A percentile compares a stretch with the other conserved stretches of the same genome.
Conservation (phyloP, 2,329 filamentous ascomycete species). For the Sclerotiophoma versabilis region DNA sequence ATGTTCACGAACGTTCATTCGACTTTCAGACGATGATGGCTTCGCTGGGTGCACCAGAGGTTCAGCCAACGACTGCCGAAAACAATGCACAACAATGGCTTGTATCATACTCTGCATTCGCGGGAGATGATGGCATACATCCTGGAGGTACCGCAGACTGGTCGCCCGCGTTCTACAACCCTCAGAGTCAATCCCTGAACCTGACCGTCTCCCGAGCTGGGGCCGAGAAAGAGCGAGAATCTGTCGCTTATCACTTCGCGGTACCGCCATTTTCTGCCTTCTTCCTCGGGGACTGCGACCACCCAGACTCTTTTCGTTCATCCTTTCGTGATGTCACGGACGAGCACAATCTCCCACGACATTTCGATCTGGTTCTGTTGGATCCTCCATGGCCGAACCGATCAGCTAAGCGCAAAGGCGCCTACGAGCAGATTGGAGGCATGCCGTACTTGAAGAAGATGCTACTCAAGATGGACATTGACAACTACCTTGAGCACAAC, state of each 20-base stretch:
- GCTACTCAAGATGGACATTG: constrained; percentile 56
- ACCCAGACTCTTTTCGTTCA: constrained; percentile 46
- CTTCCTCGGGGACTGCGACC: constrained; percentile 57
- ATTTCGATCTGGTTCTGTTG: constrained; percentile 73
- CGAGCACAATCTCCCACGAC: constrained; percentile 52
- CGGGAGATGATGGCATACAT: too few relatives aligned
- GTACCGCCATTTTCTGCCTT: constrained; percentile 60
- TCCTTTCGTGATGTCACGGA: constrained; percentile 47
- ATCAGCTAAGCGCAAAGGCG: constrained; percentile 69
- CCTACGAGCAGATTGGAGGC: constrained; percentile 55
- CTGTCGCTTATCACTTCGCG: constrained; percentile 43
- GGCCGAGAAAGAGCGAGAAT: constrained; percentile 5
- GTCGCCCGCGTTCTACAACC: constrained; percentile 42
- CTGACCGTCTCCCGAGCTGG: constrained; percentile 29
- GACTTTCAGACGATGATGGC: constrained; percentile 48
- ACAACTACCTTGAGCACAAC: constrained; percentile 46
- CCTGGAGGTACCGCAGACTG: constrained; percentile 29
- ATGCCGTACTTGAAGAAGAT: constrained; percentile 56
- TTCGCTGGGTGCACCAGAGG: constrained; percentile 34
- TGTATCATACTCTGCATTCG: constrained; percentile 37
- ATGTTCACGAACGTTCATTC: constrained; percentile 33
- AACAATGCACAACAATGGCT: constrained; percentile 32
- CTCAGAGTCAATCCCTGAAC: constrained; percentile 30
- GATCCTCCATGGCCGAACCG: constrained; percentile 86
- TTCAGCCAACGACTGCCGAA: constrained; percentile 24